These are phyloP conservation scores for Anaeromyces robustus DNA, from an alignment of 192 early-diverging fungal genomes.

Conservation along the genomic window DNA sequence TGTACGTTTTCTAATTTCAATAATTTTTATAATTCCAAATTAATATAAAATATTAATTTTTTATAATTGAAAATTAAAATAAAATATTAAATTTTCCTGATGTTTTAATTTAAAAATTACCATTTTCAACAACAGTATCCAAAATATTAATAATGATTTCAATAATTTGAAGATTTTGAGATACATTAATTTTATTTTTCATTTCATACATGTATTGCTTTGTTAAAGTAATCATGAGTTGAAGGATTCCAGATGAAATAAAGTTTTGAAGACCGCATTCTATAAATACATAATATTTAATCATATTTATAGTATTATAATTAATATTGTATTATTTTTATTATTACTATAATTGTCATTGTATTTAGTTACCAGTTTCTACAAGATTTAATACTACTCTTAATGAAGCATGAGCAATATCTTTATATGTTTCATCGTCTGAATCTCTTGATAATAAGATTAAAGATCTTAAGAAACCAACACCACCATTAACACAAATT, in stretches of 20 bases:
- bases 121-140: background rate
- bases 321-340: too few species aligned
- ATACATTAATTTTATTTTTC: background rate
- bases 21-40: background rate
- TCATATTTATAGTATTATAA: too few species aligned
- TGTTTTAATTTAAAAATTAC: background rate
- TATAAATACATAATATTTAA: background rate
- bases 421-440: background rate
- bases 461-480: background rate
- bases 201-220: background rate
- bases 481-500: background rate
- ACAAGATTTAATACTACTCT: background rate
- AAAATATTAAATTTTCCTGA: too few species aligned
- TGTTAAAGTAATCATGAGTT: background rate
- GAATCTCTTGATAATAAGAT: background rate
- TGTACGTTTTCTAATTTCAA: background rate
- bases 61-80: too few species aligned
- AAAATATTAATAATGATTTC: background rate
- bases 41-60: background rate
- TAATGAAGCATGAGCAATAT: background rate
- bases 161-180: background rate
- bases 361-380: background rate
- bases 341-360: too few species aligned
- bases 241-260: background rate
- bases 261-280: background rate